phyloP scores from a whole-genome alignment of 768 basidiomycete genomes.

The Podaxis sp. region DNA sequence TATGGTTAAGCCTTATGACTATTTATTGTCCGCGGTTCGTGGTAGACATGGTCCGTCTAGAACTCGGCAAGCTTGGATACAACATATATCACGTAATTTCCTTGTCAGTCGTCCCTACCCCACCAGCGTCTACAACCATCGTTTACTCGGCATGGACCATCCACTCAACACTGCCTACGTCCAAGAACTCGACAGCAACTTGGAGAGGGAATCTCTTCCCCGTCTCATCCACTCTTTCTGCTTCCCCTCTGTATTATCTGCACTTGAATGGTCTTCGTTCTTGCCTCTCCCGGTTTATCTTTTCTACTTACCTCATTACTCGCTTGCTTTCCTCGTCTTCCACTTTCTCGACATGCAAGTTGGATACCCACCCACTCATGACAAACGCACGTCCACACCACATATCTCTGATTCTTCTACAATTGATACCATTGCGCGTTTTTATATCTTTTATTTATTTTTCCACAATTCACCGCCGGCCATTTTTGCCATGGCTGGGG shows the following conservation, averaged over 20 bases:
- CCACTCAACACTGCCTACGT: background rate
- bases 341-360: conserved; percentile 5
- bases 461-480: background rate
- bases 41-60: background rate
- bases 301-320: background rate
- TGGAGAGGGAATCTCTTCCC: background rate
- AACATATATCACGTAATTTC: background rate
- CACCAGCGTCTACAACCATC: background rate
- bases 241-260: background rate
- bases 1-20: conserved; percentile 14
- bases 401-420: background rate
- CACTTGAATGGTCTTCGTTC: background rate
- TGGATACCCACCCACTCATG: conserved; percentile 6
- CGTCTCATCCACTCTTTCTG: background rate
- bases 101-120: background rate
- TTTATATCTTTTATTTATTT: conserved; percentile 1
- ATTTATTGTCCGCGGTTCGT: background rate
- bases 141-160: background rate
- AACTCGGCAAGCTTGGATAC: background rate
- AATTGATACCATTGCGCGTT: conserved; percentile 4
- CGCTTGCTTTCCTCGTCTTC: background rate
- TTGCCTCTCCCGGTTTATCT: background rate
- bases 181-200: background rate
- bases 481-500: background rate
- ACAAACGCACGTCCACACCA: background rate